Base-by-base conservation (phyloP, 2,329 filamentous ascomycete species). In the Penicillium rolfsii region DNA sequence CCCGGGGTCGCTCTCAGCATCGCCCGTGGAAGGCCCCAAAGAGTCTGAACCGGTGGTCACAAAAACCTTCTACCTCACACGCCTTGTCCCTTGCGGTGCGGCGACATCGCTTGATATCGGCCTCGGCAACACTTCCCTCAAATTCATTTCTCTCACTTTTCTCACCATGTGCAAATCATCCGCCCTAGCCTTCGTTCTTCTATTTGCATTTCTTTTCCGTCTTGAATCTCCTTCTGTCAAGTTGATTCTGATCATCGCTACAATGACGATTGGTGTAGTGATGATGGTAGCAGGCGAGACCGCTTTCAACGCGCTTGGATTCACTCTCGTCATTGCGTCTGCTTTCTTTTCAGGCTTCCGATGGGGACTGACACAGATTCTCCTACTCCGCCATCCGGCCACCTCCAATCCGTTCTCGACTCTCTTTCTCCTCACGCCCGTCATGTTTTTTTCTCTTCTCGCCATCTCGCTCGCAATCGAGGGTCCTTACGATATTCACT, bases 111-210 rank as follows among this genome's bases (percentile, higher is more conserved):
- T 99, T 61, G 95, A 99, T 75, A 97, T 99, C 77, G 95, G 95
- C 14, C 80, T 99, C 60, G 95, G 95, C 65, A 99, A 99, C 74
- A 97, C 92, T 77, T 96, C 92, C 56, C 83, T 99, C 70, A 95
- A 94, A 77, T 97, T 96, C 76, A 98, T 99, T 70, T 93, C 91
- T 45, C 86, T 99, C 67, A 97, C 94, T 9, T 99, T 99, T 76
- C 96, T 97, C 79, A 99, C 95, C 61, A 98, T 99, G 95, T 98
- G 95, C 80, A 99, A 99, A 84, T 98, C 94, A 5, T 97, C 93
- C 9, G 91, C 94, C 16, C 85, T 99, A 24, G 93, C 91, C 48
- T 99, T 98, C 74, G 95, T 99, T 57, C 88, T 99, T 24, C 77
- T 97, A 52, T 99, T 99, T 74, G 95, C 95, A 64, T 97, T 99